Percentiles rank a stretch among this genome's conserved stretches.
Conservation (phyloP, 2,329 filamentous ascomycete genomes). For the Capronia coronata region DNA sequence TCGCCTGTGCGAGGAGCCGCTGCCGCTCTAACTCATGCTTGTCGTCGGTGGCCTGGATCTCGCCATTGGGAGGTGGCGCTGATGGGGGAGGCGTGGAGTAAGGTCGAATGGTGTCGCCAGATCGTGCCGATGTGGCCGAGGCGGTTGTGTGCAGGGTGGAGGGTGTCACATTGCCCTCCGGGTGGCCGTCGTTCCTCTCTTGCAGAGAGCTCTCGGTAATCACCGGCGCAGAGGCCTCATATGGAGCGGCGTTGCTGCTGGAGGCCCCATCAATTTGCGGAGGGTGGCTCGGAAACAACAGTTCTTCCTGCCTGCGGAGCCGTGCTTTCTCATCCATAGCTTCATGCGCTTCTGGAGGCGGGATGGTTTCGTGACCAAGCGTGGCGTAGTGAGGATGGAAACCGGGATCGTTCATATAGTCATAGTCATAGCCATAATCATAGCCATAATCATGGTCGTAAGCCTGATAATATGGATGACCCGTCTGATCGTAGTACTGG, state of each 20-base stretch:
- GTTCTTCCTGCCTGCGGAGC: slow-evolving; percentile 67
- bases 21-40: slow-evolving; percentile 70
- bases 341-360: slow-evolving; percentile 52
- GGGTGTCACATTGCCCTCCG: slow-evolving; percentile 30
- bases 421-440: slow-evolving; percentile 11
- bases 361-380: slow-evolving; percentile 16
- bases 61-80: slow-evolving; percentile 31
- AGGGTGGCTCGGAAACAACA: slow-evolving; percentile 74
- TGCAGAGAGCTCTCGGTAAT: slow-evolving; percentile 36
- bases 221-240: slow-evolving; percentile 42
- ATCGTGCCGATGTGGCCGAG: slow-evolving; percentile 29
- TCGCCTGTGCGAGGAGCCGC: slow-evolving; percentile 58
- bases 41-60: slow-evolving; percentile 54
- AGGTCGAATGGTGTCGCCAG: slow-evolving; percentile 31
- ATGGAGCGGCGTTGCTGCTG: slow-evolving; percentile 29
- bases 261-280: slow-evolving; percentile 49
- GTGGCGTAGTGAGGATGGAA: slow-evolving; percentile 9
- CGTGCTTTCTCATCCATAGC: slow-evolving; percentile 74
- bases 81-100: slow-evolving; percentile 21
- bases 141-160: slow-evolving; percentile 18
- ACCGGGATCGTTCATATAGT: slow-evolving; percentile 11
- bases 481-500: slow-evolving; percentile 26
- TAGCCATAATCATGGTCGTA: slow-evolving; percentile 14
- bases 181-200: slow-evolving; percentile 34
- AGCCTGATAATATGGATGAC: slow-evolving; percentile 19